These are phyloP conservation scores for Antitrichia curtipendula DNA, from an alignment of 225 moss, liverwort and hornwort genomes.

Conservation along the genomic window DNA sequence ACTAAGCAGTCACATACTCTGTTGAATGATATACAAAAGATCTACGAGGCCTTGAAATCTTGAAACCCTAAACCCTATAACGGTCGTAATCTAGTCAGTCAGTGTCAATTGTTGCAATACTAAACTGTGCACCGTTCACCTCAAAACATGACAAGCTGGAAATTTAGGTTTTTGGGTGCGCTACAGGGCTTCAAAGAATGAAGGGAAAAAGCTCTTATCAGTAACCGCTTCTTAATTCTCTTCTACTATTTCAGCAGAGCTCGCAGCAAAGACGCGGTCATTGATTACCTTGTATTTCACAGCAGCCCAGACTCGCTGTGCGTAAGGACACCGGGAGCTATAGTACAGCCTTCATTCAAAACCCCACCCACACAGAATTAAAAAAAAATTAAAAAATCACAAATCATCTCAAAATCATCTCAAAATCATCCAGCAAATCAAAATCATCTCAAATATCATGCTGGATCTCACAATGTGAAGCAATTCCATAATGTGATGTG, in stretches of 20 bases:
- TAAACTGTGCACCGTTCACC: background rate
- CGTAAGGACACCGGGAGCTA: conserved; percentile 46
- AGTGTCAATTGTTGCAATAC: background rate
- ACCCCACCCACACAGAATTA: background rate
- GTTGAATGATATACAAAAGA: background rate
- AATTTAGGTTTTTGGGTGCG: background rate
- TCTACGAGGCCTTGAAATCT: background rate
- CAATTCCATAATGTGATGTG: background rate
- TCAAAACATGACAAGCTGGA: background rate
- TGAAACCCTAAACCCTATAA: background rate
- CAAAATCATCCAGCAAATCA: background rate
- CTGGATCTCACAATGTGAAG: background rate
- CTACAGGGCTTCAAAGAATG: background rate
- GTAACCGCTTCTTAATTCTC: background rate
- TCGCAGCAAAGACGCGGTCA: background rate
- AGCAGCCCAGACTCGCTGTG: conserved; percentile 50
- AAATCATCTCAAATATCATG: background rate
- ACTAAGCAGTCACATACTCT: background rate
- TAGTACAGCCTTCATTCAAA: conserved; percentile 24
- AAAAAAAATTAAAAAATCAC: background rate
- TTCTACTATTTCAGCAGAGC: background rate
- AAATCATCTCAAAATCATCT: background rate
- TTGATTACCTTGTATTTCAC: conserved; percentile 35
- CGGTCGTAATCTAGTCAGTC: background rate
- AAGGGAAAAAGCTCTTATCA: background rate